Conservation (phyloP, 441 rosid genomes). For the Heliophila coronopifolia region DNA sequence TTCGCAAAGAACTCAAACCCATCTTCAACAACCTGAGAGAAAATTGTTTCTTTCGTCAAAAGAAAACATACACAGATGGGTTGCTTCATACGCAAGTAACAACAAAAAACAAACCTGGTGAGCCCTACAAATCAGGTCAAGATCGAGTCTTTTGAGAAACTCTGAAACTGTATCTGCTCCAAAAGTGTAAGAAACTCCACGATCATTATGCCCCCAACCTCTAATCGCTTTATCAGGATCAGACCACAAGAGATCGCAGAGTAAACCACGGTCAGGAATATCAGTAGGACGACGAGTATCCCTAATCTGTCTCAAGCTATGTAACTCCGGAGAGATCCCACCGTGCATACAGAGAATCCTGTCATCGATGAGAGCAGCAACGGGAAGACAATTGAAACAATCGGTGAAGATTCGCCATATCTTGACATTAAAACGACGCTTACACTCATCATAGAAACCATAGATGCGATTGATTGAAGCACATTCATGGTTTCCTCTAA, state of each 20-base stretch:
- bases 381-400: slow-evolving; percentile 69
- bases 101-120: slow-evolving; percentile 69
- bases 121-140: slow-evolving; percentile 69
- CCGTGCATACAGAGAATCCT: slow-evolving; percentile 77
- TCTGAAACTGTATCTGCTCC: slow-evolving; percentile 57
- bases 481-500: slow-evolving; percentile 69
- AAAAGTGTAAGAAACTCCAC: slow-evolving; percentile 67
- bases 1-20: no score
- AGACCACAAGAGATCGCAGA: slow-evolving; percentile 70
- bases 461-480: slow-evolving; percentile 69
- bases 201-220: slow-evolving; percentile 68
- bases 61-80: no score
- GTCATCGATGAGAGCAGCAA: slow-evolving; percentile 67
- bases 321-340: slow-evolving; percentile 63
- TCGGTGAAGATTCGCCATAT: slow-evolving; percentile 64
- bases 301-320: slow-evolving; percentile 51
- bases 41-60: no score
- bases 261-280: slow-evolving; percentile 68
- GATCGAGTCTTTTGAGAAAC: slow-evolving; percentile 47
- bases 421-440: slow-evolving; percentile 59
- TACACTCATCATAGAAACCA: slow-evolving; percentile 74
- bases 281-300: slow-evolving; percentile 50
- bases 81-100: no score
- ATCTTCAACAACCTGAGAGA: no score
- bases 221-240: slow-evolving; percentile 57